phyloP scores from a whole-genome alignment of 768 basidiomycete species.

The Lactifluus piperatus region DNA sequence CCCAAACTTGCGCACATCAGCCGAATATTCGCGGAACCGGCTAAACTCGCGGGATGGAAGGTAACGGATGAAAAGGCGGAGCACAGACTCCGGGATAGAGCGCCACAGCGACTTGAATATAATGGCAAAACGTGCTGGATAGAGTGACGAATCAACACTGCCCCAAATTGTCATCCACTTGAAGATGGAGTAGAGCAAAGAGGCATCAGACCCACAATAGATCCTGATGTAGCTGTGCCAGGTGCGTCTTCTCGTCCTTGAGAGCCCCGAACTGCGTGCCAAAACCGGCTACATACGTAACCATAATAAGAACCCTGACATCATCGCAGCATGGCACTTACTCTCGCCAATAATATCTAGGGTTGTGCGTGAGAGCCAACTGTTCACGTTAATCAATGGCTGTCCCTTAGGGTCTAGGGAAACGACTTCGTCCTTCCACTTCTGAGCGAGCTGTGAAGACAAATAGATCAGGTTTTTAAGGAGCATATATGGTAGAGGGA shows the following conservation, averaged over 20 bases:
- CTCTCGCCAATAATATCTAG: slow-evolving; percentile 27
- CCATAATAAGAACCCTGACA: no score
- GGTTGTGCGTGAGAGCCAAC: slow-evolving; percentile 23
- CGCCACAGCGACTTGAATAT: slow-evolving; percentile 24
- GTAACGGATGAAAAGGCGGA: slow-evolving; percentile 24
- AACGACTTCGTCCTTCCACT: slow-evolving; percentile 23
- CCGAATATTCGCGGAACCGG: slow-evolving; percentile 25
- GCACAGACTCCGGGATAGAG: slow-evolving; percentile 24
- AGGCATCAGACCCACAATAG: no score
- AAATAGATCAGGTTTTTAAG: no score
- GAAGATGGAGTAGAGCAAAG: no score
- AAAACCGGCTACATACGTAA: slow-evolving; percentile 13
- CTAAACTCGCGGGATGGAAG: slow-evolving; percentile 25
- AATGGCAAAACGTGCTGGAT: slow-evolving; percentile 20
- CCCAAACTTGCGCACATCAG: slow-evolving; percentile 23
- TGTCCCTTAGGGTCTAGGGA: slow-evolving; percentile 4
- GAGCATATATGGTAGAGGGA: no score
- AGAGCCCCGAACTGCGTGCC: slow-evolving; percentile 12
- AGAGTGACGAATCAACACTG: no score
- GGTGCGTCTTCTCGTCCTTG: no score
- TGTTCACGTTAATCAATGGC: slow-evolving; percentile 19
- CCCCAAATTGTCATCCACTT: no score
- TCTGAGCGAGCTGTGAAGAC: slow-evolving; percentile 21
- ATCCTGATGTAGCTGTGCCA: no score
- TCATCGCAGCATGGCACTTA: no score